A percentile compares a stretch with the other conserved stretches of the same genome.
Conservation (phyloP, 2,329 filamentous ascomycete genomes). For the Paramyrothecium roridum region DNA sequence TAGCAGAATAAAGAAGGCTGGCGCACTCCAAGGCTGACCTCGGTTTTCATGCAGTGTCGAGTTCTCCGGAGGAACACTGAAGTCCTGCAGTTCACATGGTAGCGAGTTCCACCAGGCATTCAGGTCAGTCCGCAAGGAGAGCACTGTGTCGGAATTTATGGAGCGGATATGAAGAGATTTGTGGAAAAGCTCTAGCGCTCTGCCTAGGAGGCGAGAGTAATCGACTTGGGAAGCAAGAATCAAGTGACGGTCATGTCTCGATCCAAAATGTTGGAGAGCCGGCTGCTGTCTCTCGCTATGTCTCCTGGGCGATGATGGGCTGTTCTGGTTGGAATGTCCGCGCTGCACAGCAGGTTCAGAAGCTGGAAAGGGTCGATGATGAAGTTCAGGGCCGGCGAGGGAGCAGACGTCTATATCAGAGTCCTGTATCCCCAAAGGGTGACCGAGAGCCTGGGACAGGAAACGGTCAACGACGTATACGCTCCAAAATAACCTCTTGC, state of each 20-base stretch:
- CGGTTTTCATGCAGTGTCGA: not conserved
- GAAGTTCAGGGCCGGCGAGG: conserved; percentile 20
- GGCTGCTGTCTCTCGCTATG: too few species aligned
- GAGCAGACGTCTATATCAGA: conserved; percentile 33
- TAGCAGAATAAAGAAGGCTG: conserved; percentile 21
- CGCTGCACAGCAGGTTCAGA: not conserved
- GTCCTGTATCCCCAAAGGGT: conserved; percentile 30
- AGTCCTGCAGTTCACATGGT: conserved; percentile 11
- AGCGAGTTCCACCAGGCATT: conserved; percentile 22
- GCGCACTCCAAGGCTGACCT: not conserved
- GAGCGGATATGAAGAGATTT: conserved; percentile 18
- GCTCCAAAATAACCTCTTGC: conserved; percentile 38
- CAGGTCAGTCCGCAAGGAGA: conserved; percentile 10
- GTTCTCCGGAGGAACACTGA: not conserved
- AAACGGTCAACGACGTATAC: conserved; percentile 33
- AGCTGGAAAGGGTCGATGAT: conserved; percentile 8
- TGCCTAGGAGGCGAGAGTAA: conserved; percentile 14
- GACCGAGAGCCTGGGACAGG: conserved; percentile 30
- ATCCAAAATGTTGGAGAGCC: too few species aligned
- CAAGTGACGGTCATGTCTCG: conserved; percentile 3
- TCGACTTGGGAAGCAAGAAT: conserved; percentile 14
- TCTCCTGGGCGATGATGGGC: not conserved
- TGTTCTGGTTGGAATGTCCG: not conserved
- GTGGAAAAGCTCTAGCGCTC: conserved; percentile 17
- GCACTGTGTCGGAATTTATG: conserved; percentile 13